Conservation (phyloP, 2,329 filamentous ascomycete genomes). For the Epichloe glyceriae region DNA sequence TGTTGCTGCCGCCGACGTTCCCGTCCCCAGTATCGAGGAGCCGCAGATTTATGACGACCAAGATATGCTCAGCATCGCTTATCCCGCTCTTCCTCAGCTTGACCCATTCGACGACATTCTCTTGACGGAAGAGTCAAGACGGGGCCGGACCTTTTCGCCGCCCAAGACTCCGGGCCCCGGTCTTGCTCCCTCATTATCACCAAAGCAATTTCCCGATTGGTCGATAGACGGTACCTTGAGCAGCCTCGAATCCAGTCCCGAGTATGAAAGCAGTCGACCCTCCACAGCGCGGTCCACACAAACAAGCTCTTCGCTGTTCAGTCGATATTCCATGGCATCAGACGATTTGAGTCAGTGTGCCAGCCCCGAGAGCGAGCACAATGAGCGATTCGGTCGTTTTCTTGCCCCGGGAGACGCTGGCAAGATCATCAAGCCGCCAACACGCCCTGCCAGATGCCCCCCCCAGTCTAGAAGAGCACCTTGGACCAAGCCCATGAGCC, state of each 20-base stretch:
- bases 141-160: slow-evolving; percentile 33
- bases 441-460: slow-evolving; percentile 8
- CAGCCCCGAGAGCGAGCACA: slow-evolving; percentile 31
- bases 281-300: slow-evolving; percentile 47
- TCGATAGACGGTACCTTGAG: slow-evolving; percentile 43
- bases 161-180: slow-evolving; percentile 47
- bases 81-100: slow-evolving; percentile 21
- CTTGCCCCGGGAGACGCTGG: slow-evolving; percentile 17
- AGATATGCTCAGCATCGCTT: slow-evolving; percentile 27
- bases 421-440: slow-evolving; percentile 16
- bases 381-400: slow-evolving; percentile 13
- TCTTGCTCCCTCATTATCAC: slow-evolving; percentile 28
- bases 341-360: slow-evolving; percentile 40
- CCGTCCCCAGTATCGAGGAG: slow-evolving; percentile 52
- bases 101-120: slow-evolving; percentile 20
- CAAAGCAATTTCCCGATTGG: slow-evolving; percentile 43
- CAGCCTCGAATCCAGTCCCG: slow-evolving; percentile 44
- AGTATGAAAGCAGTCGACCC: slow-evolving; percentile 46
- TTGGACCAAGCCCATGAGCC: slow-evolving; percentile 53
- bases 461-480: slow-evolving; percentile 36
- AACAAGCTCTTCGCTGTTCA: slow-evolving; percentile 44
- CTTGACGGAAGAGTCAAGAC: slow-evolving; percentile 18
- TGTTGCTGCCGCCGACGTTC: slow-evolving; percentile 50
- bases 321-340: slow-evolving; percentile 41
- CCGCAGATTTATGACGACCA: slow-evolving; percentile 30